Percentiles rank a stretch among this genome's conserved stretches.
phyloP scores from a whole-genome alignment of 2,329 filamentous ascomycete genomes.

The Knufia fluminis region DNA sequence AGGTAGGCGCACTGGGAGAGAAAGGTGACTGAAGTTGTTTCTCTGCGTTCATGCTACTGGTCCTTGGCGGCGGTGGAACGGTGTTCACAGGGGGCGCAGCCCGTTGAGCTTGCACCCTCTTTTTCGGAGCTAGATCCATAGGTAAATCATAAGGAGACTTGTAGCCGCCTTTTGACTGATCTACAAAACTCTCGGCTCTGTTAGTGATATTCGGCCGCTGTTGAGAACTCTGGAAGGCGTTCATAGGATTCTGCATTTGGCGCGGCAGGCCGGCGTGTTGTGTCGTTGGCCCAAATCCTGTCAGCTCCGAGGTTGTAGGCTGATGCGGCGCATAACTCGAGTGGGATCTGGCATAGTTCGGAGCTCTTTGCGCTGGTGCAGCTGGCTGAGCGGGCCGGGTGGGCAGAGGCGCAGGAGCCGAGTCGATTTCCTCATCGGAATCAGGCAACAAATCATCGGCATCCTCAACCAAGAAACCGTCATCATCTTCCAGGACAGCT shows the following conservation, averaged over 20 bases:
- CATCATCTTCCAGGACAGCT: conserved; percentile 70
- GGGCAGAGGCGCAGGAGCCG: conserved; percentile 13
- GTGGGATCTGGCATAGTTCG: not conserved
- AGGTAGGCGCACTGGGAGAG: conserved; percentile 22
- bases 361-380: not conserved
- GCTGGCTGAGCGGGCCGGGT: not conserved
- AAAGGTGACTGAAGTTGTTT: conserved; percentile 28
- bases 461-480: conserved; percentile 56
- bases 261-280: conserved; percentile 17
- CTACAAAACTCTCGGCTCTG: conserved; percentile 73
- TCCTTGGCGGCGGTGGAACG: conserved; percentile 51
- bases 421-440: conserved; percentile 30
- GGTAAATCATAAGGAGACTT: conserved; percentile 91
- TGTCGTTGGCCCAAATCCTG: conserved; percentile 26
- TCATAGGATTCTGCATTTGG: conserved; percentile 12
- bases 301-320: conserved; percentile 40
- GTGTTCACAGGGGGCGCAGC: conserved; percentile 33
- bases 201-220: conserved; percentile 38
- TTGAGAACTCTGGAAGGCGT: conserved; percentile 24
- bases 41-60: conserved; percentile 48
- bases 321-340: conserved; percentile 44
- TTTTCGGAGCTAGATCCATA: conserved; percentile 66
- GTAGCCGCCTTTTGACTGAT: conserved; percentile 86
- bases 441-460: conserved; percentile 84
- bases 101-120: conserved; percentile 42